Base-by-base conservation (phyloP, 2,329 filamentous ascomycete genomes). In the Colletotrichum sp. region DNA sequence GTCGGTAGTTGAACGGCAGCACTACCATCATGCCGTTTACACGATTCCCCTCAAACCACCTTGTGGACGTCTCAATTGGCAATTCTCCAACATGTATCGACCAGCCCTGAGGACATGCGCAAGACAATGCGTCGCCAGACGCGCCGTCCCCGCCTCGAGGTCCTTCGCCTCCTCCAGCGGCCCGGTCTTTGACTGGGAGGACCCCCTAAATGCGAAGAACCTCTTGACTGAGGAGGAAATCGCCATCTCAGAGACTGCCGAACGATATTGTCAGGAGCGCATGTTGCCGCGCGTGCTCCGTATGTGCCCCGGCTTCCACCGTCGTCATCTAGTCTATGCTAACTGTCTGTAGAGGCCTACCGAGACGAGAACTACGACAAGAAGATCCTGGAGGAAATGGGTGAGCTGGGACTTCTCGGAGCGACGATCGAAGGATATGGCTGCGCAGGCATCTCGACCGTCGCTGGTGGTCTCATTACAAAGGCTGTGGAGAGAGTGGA, bases 241-340 rank as follows among this genome's bases (percentile, higher is more conserved):
- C 78, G 95, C 96, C 16, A 96, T 99, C 78, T 90, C 94, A 56
- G 95, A 98, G 80, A 98, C 95, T 7, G 96, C 96, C 38, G 94
- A 98, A 85, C 91, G 95, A 76, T 99, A 98, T 82, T 98, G 96
- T 83, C 96, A 98, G 84, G 96, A 98, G 83, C 91, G 92, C 75
- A 89, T 99, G 86, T 87, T 94, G 56, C 97, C 97, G 66, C 90
- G 96, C 78, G 94, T 99, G 66, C 89, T 98, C 75, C 93, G 96
- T 98, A 89, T 79, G 91, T 84, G 75, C 75, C n/a, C n/a, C n/a
- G n/a, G n/a, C n/a, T n/a, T n/a, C n/a, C n/a, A n/a, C n/a, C n/a
- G n/a, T n/a, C n/a, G n/a, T n/a, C n/a, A n/a, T n/a, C n/a, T n/a
- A n/a, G n/a, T n/a, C n/a, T n/a, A n/a, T n/a, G n/a, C n/a, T 71